phyloP scores from a whole-genome alignment of 768 basidiomycete genomes.

The Podaxis carcinomalis region DNA sequence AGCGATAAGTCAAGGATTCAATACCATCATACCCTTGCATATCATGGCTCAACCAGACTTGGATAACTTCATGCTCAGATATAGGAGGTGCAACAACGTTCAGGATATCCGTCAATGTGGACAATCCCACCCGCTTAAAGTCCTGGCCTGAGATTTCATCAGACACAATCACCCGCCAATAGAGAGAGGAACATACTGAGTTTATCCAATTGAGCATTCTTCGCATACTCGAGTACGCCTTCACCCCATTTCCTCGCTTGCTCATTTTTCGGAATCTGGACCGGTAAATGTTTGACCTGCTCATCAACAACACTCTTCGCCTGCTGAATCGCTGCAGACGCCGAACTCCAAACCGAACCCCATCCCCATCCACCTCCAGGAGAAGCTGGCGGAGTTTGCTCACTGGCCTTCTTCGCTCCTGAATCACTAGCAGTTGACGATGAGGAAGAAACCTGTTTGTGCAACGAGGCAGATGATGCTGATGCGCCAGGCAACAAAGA shows the following conservation, averaged over 20 bases:
- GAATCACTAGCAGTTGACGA: constrained; percentile 7
- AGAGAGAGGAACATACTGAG: constrained; percentile 49
- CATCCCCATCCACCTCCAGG: constrained; percentile 62
- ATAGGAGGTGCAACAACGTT: constrained; percentile 98
- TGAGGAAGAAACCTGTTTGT: constrained; percentile 17
- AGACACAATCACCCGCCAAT: not conserved
- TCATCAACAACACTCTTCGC: constrained; percentile 89
- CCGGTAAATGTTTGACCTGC: constrained; percentile 80
- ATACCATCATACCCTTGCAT: constrained; percentile 97
- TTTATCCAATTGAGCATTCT: constrained; percentile 86
- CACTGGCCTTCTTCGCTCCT: constrained; percentile 20
- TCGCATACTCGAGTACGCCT: constrained; percentile 82
- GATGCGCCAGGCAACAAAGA: constrained; percentile 36
- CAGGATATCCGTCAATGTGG: constrained; percentile 85
- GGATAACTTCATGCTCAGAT: constrained; percentile 96
- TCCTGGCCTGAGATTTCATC: constrained; percentile 62
- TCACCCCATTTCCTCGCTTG: constrained; percentile 88
- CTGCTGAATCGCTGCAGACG: constrained; percentile 82
- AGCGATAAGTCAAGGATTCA: constrained; percentile 89
- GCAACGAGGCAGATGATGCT: constrained; percentile 37
- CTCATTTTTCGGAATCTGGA: constrained; percentile 50
- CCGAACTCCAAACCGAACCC: constrained; percentile 86
- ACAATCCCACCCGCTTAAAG: constrained; percentile 82
- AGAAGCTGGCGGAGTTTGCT: constrained; percentile 18
- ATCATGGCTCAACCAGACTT: constrained; percentile 93